Base-by-base conservation (phyloP, 345 rosid species). In the Aquilaria malaccensis region DNA sequence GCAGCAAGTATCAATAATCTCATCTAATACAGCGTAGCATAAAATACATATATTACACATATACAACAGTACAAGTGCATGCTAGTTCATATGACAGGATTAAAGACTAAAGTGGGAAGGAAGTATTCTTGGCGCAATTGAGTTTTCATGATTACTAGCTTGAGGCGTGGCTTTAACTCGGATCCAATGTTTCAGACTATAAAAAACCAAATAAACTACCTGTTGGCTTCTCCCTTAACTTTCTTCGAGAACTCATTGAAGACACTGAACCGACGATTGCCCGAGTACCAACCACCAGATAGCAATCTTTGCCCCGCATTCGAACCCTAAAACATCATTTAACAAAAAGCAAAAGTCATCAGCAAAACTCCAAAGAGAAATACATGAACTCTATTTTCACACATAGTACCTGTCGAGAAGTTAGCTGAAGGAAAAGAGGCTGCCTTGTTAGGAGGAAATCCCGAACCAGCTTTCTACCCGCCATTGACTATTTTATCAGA, bases 171-270 rank as follows among this genome's bases (percentile, higher is more conserved):
- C 22, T 37, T 37, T 4, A 37, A 37, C 43, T 9, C 5, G 7
- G 7, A 1, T 37, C 43, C 43, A 37, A 37, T 7, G 7, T 37
- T 37, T 37, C 43, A 37, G 43, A 37, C 43, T 37, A 6, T 33
- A 7, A 37, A 7, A 37, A 37, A 37, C 43, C 43, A 37, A 37
- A 37, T 9, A 37, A 37, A 37, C 43, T 78, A 87, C 95, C 81
- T 79, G 31, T 72, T 76, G 64, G 72, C 92, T 80, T 87, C 92
- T 45, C 96, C 96, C 81, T 74, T 84, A 60, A 94, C 63, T 68
- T 84, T 80, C 68, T 84, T 80, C 1, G 93, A 85, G 65, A 92
- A 89, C 50, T 92, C 91, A 55, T 82, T 83, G 62, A 94, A 84
- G 41, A 90, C 85, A 37, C 99, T 82, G 68, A 84, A 90, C 63